A percentile compares a stretch with the other conserved stretches of the same genome.
Conservation (phyloP, 257 asterid species). For the Penstemon eatonii region DNA sequence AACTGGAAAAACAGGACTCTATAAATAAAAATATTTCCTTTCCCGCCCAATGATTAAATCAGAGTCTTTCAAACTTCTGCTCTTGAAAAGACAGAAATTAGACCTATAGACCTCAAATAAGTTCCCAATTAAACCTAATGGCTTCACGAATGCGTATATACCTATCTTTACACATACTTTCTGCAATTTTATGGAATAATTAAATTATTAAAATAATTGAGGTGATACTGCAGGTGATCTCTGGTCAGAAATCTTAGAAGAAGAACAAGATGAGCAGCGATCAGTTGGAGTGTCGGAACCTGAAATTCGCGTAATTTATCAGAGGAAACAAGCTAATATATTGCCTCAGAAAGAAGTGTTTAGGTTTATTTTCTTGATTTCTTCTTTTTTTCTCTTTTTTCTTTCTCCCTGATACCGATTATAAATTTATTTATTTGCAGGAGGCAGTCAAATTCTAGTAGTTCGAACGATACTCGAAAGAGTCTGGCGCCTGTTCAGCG, state of each 20-base stretch:
- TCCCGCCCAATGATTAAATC: too few species aligned
- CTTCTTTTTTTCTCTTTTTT: background rate
- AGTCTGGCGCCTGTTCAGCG: constrained; percentile 58
- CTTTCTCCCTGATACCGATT: background rate
- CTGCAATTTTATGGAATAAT: background rate
- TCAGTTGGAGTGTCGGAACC: constrained; percentile 39
- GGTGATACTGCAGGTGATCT: constrained; percentile 45
- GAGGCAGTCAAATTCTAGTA: constrained; percentile 54
- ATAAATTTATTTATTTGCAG: constrained; percentile 36
- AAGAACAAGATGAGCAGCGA: constrained; percentile 32
- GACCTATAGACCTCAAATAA: too few species aligned
- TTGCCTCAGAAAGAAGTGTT: constrained; percentile 30
- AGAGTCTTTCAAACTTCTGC: too few species aligned
- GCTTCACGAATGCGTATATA: constrained; percentile 32
- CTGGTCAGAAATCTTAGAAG: constrained; percentile 60
- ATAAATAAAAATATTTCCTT: too few species aligned
- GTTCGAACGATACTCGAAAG: constrained; percentile 41
- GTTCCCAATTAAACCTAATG: constrained; percentile 20
- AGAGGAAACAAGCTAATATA: constrained; percentile 38
- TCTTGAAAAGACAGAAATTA: too few species aligned
- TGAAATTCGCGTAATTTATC: constrained; percentile 47
- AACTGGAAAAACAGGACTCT: too few species aligned
- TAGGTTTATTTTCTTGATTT: constrained; percentile 36
- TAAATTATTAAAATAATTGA: background rate
- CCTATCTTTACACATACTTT: background rate